These are phyloP conservation scores for Tremella fuciformis DNA, from an alignment of 768 basidiomycete genomes.

Conservation along the genomic window DNA sequence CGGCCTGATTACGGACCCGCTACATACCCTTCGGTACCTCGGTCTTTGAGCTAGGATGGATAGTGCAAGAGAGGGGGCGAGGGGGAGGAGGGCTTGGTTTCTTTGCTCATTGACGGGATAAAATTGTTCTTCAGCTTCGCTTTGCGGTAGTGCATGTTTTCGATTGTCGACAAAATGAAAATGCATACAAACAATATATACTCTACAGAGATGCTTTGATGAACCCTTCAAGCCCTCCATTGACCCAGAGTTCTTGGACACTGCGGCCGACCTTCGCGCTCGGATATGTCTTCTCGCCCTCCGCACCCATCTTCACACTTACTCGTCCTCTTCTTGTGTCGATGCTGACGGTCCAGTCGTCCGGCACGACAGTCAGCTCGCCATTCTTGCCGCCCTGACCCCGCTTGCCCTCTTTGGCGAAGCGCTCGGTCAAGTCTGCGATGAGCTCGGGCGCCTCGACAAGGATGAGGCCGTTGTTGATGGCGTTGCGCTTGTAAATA, in stretches of 20 bases:
- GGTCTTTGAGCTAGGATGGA: too few relatives aligned
- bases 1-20: too few relatives aligned
- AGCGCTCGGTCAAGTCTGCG: constrained; percentile 70
- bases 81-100: too few relatives aligned
- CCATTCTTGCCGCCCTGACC: constrained; percentile 76
- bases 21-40: too few relatives aligned
- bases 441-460: constrained; percentile 89
- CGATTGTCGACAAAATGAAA: not conserved
- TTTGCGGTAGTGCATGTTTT: too few relatives aligned
- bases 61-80: too few relatives aligned
- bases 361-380: constrained; percentile 73
- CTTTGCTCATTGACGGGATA: too few relatives aligned
- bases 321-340: constrained; percentile 71
- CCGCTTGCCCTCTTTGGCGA: constrained; percentile 69
- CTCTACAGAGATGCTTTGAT: constrained; percentile 56
- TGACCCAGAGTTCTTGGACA: constrained; percentile 97
- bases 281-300: constrained; percentile 60
- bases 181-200: not conserved
- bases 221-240: constrained; percentile 88
- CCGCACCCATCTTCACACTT: constrained; percentile 56
- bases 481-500: constrained; percentile 98
- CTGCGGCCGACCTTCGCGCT: constrained; percentile 81
- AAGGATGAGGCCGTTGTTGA: constrained; percentile 97
- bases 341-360: constrained; percentile 64
- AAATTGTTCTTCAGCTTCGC: too few relatives aligned